phyloP scores from a whole-genome alignment of 306 rosid genomes.

The Vigna angularis region DNA sequence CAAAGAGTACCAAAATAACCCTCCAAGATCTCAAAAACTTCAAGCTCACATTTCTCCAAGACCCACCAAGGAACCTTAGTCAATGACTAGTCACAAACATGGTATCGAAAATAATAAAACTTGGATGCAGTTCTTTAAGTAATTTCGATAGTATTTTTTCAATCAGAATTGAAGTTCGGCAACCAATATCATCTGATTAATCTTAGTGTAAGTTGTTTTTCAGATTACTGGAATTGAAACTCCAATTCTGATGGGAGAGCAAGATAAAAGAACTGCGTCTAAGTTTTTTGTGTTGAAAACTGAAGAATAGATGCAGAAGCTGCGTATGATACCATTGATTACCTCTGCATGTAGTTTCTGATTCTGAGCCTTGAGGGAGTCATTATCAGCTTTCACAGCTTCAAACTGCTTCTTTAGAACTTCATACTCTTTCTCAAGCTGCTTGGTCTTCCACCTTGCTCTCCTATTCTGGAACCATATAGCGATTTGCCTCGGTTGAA shows the following conservation, averaged over 20 bases:
- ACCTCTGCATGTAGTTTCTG: slow-evolving; percentile 84
- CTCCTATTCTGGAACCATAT: slow-evolving; percentile 97
- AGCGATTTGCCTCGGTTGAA: slow-evolving; percentile 91
- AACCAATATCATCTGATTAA: neutral
- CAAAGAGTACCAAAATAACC: neutral
- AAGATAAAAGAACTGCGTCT: neutral
- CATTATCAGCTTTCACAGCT: slow-evolving; percentile 76
- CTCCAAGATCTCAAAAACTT: slow-evolving; percentile 2
- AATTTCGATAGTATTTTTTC: neutral
- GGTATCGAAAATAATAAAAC: neutral
- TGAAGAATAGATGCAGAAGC: neutral
- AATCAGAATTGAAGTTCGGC: neutral
- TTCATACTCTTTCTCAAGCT: slow-evolving; percentile 83
- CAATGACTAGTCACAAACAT: neutral
- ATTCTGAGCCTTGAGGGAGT: slow-evolving; percentile 76
- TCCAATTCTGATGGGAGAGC: neutral
- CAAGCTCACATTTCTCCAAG: neutral
- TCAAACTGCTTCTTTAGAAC: slow-evolving; percentile 86
- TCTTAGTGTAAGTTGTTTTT: neutral
- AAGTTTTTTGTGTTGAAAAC: neutral
- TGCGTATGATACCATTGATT: neutral
- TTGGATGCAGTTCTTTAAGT: neutral
- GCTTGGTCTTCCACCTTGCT: slow-evolving; percentile 97
- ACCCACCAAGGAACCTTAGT: slow-evolving; percentile 6
- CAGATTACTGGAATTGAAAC: neutral